These are phyloP conservation scores for Halocafeteria seosinensis DNA, from an alignment of 108 stramenopile species.

Conservation along the genomic window DNA sequence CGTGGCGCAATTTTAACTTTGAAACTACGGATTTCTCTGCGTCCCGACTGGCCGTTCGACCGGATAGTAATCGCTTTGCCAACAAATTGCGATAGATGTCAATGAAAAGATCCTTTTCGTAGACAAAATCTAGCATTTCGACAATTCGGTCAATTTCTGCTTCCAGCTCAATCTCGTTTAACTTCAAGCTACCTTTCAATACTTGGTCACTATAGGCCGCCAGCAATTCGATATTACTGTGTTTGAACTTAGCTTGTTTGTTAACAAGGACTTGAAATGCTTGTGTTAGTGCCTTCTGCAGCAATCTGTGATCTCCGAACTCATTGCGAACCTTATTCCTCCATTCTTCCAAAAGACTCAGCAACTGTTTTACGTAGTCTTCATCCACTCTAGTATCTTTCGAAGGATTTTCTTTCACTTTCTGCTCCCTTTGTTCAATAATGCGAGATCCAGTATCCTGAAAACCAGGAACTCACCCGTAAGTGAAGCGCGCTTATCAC, in stretches of 20 bases:
- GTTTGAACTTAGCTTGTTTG: conserved; percentile 58
- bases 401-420: too few species aligned
- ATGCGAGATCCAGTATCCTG: too few species aligned
- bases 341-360: conserved; percentile 87
- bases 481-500: too few species aligned
- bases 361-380: conserved; percentile 78
- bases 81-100: conserved; percentile 95
- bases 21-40: conserved; percentile 93
- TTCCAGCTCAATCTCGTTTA: conserved; percentile 82
- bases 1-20: conserved; percentile 92
- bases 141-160: conserved; percentile 72
- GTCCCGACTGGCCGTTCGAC: conserved; percentile 86
- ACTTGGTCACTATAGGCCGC: conserved; percentile 91
- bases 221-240: conserved; percentile 86
- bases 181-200: conserved; percentile 88
- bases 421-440: too few species aligned
- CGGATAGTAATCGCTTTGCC: conserved; percentile 84
- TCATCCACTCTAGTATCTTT: conserved; percentile 43
- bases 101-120: conserved; percentile 96
- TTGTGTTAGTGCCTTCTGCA: conserved; percentile 96
- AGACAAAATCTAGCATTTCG: conserved; percentile 82
- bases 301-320: conserved; percentile 71
- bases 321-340: conserved; percentile 65
- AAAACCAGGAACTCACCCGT: too few species aligned
- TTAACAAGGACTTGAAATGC: conserved; percentile 94